Percentiles rank a stretch among this genome's conserved stretches.
phyloP scores from a whole-genome alignment of 208 protist genomes.

The Acanthamoeba triangularis region DNA sequence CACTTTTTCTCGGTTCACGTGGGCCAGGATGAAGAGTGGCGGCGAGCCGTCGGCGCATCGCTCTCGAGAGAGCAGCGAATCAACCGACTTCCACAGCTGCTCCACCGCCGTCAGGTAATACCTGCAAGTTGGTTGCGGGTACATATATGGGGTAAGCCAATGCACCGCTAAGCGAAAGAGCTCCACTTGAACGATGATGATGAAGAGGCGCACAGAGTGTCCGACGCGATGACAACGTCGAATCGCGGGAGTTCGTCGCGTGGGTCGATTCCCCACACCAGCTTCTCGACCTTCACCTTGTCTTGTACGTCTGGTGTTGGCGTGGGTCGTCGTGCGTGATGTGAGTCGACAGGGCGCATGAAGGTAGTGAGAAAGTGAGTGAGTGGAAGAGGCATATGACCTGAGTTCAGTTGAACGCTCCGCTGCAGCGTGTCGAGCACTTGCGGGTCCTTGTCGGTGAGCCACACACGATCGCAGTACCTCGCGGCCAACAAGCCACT shows the following conservation, averaged over 20 bases:
- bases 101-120: conserved; percentile 36
- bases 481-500: not conserved
- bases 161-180: not conserved
- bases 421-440: not conserved
- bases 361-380: not conserved
- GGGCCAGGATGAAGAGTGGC: conserved; percentile 5
- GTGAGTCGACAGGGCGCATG: not conserved
- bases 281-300: conserved; percentile 18
- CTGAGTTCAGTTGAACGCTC: not conserved
- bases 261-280: not conserved
- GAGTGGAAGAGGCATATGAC: not conserved
- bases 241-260: not conserved
- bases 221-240: not conserved
- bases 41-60: conserved; percentile 26
- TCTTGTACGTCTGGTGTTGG: not conserved
- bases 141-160: not conserved
- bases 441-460: not conserved
- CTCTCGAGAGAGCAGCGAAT: not conserved
- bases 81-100: not conserved
- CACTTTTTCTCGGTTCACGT: conserved; percentile 20
- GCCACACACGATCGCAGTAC: not conserved
- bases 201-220: conserved; percentile 4
- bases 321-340: too few relatives aligned
- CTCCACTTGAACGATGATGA: not conserved
- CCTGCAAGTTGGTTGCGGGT: not conserved